Conservation (phyloP, 345 rosid genomes). For the Microthlaspi erraticum region DNA sequence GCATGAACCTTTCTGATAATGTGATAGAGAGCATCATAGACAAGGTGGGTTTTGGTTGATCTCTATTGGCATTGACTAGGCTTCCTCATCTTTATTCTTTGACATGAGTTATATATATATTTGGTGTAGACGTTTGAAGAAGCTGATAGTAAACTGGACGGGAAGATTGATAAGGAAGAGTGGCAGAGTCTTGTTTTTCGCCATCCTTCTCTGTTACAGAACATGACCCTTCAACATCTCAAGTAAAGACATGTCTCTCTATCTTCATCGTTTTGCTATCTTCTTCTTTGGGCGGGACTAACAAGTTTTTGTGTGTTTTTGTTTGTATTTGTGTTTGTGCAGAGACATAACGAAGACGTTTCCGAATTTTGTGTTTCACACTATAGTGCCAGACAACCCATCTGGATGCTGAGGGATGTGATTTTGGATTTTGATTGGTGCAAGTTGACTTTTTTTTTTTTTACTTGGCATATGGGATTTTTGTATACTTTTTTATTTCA, state of each 20-base stretch:
- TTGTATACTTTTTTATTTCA: background rate
- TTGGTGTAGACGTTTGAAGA: conserved; percentile 73
- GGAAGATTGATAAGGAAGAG: conserved; percentile 80
- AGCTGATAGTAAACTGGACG: conserved; percentile 74
- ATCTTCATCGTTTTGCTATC: background rate
- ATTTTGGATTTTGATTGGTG: conserved; percentile 18
- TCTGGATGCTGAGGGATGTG: conserved; percentile 15
- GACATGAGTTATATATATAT: background rate
- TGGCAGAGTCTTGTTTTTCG: conserved; percentile 71
- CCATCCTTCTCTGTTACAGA: conserved; percentile 74
- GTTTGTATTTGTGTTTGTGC: conserved; percentile 29
- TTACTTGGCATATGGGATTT: conserved; percentile 8
- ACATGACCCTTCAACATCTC: conserved; percentile 76
- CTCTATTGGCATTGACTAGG: conserved; percentile 1
- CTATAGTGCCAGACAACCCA: conserved; percentile 48
- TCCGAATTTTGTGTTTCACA: conserved; percentile 81
- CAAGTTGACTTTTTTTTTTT: conserved; percentile 18
- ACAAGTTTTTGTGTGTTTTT: background rate
- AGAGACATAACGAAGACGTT: conserved; percentile 85
- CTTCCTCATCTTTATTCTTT: conserved; percentile 1
- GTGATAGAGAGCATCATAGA: conserved; percentile 78
- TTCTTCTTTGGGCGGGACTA: background rate
- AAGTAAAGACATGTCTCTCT: conserved; percentile 54
- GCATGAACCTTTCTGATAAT: conserved; percentile 77
- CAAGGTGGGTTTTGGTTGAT: conserved; percentile 53